These are phyloP conservation scores for Trichocladium antarcticum DNA, from an alignment of 495 filamentous ascomycete genomes.

Conservation along the genomic window DNA sequence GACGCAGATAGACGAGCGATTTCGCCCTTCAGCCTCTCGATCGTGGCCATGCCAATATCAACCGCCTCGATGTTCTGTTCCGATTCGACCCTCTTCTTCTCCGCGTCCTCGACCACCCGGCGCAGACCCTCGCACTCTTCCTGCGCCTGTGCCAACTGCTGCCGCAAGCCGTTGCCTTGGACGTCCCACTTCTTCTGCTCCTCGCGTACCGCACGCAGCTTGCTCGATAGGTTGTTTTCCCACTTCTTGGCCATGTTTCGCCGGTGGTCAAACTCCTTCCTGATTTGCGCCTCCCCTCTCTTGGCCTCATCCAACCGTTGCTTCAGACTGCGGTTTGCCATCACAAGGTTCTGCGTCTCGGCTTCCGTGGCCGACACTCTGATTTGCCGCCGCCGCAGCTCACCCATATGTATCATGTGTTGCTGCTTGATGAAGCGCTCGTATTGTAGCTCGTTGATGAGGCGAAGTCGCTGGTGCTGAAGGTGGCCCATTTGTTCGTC, in stretches of 20 bases:
- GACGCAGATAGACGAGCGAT: conserved; percentile 46
- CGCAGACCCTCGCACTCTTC: conserved; percentile 45
- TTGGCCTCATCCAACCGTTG: conserved; percentile 58
- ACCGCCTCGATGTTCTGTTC: conserved; percentile 49
- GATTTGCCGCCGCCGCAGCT: conserved; percentile 55
- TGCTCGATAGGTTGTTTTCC: conserved; percentile 52
- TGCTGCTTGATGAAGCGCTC: conserved; percentile 67
- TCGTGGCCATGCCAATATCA: conserved; percentile 47
- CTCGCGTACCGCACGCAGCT: conserved; percentile 49
- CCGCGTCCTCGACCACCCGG: conserved; percentile 48
- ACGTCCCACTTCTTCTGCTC: conserved; percentile 55
- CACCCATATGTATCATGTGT: conserved; percentile 63
- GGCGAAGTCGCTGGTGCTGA: conserved; percentile 52
- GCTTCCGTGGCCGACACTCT: conserved; percentile 58
- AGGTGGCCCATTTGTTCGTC: conserved; percentile 44
- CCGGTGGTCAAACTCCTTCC: conserved; percentile 52
- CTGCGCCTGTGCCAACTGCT: conserved; percentile 41
- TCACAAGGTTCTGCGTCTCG: conserved; percentile 63
- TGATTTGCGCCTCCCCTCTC: conserved; percentile 47
- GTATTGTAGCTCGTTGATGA: conserved; percentile 66
- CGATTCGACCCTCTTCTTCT: conserved; percentile 47
- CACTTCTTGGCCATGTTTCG: conserved; percentile 57
- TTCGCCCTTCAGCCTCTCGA: conserved; percentile 46
- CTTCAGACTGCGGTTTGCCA: conserved; percentile 58
- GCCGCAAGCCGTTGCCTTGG: conserved; percentile 42